Base-by-base conservation (phyloP, 805 yeast genomes). In the Schwanniomyces vanrijiae region DNA sequence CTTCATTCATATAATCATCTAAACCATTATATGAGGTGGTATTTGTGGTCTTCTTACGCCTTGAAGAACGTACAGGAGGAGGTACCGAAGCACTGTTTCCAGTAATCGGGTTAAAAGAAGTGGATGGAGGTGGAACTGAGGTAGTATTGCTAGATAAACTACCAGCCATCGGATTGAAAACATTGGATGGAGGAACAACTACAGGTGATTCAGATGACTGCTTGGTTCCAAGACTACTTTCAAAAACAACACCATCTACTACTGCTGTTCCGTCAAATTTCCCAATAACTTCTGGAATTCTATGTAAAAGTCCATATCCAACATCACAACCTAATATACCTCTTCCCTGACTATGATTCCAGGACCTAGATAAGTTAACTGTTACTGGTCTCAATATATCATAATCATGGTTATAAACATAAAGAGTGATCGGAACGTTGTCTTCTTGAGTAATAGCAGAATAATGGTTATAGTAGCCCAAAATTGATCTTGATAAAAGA, bases 241-340 rank as follows among this genome's bases (percentile, higher is more conserved):
- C 75, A 50, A 67, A 68, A 35, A 69, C 44, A 5, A 68, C 57
- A 54, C 69, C 74, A 35, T 67, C 71, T 20, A 57, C 54, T 11
- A 67, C 43, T n/a, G 62, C 54, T 11, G 55, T 55, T 20, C 48
- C 52, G n/a, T 71, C 79, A 58, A 77, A 81, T 48, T 78, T 76
- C 0, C 78, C 80, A 8, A 75, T 60, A 4, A 82, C 86, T 48
- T 82, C 81, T 1, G 98, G 97, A n/a, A 88, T 67, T 50, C 94
- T 72, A 61, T 92, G 98, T 43, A 92, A 70, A 43, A 87, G 75
- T 0, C 99, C 99, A 58, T 90, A 91, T 0, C 97, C 98, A 16
- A 92, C 95, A 53, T 91, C 96, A 68, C 97, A 90, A 2, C 99
- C 99, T 31, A 92, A 68, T 31, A 90, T 72, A 1, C 96, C 96